Base-by-base conservation (phyloP, 2,329 filamentous ascomycete species). In the Curvularia spicifera region DNA sequence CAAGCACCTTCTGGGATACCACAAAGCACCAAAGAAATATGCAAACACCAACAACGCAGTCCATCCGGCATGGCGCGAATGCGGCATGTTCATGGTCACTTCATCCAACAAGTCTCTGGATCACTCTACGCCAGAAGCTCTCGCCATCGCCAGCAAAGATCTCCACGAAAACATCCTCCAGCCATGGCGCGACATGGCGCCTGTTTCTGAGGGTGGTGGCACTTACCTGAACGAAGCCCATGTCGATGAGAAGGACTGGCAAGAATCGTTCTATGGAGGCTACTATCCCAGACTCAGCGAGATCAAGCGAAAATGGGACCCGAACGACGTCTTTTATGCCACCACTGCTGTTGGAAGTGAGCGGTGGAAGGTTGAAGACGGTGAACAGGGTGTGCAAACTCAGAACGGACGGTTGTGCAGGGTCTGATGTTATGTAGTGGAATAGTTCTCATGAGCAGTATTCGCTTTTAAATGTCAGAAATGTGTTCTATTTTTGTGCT, bases 201-300 rank as follows among this genome's bases (percentile, higher is more conserved):
- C 61, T 0, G 57, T 59, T 0, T 56, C 50, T 13, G 57, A 66
- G 24, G 63, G 63, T 8, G 65, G 61, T 18, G 74, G 71, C 4
- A 65, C 64, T 0, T 76, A 77, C 54, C 3, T 73, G 50, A 77
- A 77, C 44, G 70, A 73, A 54, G 74, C 75, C 1, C 67, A 72
- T 57, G 66, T 71, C 1, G 69, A 67, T 20, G 73, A 78, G 55
- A 60, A 70, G 4, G 62, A 68, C 24, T 78, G 72, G 58, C 70
- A 76, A 40, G 26, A 68, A 24, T 66, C 68, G 5, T 79, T 77
- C 48, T 78, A 74, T 66, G 77, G 73, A 4, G 59, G 58, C 0
- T 51, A 68, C 12, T 68, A 68, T 44, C 53, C 55, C 1, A 55
- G 40, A 20, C 12, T 69, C 44, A 58, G 68, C 18, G 47, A 57